Conservation (phyloP, 176 grass and related monocot species). For the Bonia amplexicaulis region DNA sequence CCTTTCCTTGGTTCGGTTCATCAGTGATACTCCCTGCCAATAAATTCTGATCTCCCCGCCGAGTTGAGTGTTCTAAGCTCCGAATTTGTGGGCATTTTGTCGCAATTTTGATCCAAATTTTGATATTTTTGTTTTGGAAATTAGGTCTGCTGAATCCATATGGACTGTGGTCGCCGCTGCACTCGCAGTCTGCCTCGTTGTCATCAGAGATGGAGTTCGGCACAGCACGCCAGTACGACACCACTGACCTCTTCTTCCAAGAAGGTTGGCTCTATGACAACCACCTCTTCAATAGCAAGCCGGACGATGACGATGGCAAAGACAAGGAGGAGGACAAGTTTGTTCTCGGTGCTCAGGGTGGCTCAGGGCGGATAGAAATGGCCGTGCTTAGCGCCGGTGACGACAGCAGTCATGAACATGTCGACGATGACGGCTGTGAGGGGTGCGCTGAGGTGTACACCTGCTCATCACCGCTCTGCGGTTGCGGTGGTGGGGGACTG, state of each 20-base stretch:
- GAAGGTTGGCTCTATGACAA: slow-evolving; percentile 82
- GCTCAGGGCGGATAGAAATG: slow-evolving; percentile 11
- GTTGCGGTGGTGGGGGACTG: slow-evolving; percentile 49
- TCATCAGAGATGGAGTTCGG: slow-evolving; percentile 90
- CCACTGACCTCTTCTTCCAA: slow-evolving; percentile 63
- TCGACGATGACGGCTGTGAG: slow-evolving; percentile 25
- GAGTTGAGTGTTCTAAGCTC: neutral
- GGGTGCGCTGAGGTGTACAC: slow-evolving; percentile 60
- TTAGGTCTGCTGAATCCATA: slow-evolving; percentile 84
- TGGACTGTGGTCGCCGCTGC: slow-evolving; percentile 66
- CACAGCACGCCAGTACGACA: slow-evolving; percentile 73
- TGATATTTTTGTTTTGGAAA: neutral
- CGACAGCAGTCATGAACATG: slow-evolving; percentile 32
- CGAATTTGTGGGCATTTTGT: neutral
- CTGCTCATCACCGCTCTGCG: slow-evolving; percentile 67
- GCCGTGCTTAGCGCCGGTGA: slow-evolving; percentile 15
- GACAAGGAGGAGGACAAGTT: slow-evolving; percentile 73
- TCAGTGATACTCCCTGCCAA: neutral
- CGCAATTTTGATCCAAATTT: neutral
- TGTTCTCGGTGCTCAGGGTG: slow-evolving; percentile 35
- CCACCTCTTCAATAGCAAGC: slow-evolving; percentile 41
- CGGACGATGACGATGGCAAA: slow-evolving; percentile 18
- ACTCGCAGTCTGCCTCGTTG: slow-evolving; percentile 53
- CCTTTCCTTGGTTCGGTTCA: neutral
- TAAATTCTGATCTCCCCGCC: neutral